A percentile compares a stretch with the other conserved stretches of the same genome.
Conservation (phyloP, 2,329 filamentous ascomycete genomes). For the Alternaria sp. region DNA sequence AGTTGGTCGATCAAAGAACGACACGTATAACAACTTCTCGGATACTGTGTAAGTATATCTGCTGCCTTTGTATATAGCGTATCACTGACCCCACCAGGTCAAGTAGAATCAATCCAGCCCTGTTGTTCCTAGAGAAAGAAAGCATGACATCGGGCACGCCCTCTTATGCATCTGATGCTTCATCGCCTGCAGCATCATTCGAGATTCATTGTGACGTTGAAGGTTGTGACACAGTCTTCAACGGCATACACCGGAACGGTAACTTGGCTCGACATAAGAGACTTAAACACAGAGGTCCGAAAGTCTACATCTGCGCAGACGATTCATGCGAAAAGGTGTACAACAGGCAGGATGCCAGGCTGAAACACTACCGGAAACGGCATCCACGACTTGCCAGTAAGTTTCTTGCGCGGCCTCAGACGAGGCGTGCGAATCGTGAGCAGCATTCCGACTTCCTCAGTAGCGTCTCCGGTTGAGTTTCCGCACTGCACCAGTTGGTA, state of each 20-base stretch:
- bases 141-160: not conserved
- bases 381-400: constrained; percentile 2
- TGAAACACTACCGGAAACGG: not conserved
- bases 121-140: not conserved
- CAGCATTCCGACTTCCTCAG: not conserved
- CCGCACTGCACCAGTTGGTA: not conserved
- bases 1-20: not conserved
- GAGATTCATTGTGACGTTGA: not conserved
- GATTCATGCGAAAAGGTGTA: not conserved
- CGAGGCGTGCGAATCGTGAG: not conserved
- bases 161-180: not conserved
- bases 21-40: not conserved
- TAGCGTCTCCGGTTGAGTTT: not conserved
- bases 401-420: not conserved
- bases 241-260: not conserved
- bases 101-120: too few species aligned
- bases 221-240: not conserved
- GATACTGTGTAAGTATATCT: not conserved
- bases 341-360: not conserved
- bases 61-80: not conserved
- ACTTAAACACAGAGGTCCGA: not conserved
- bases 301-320: not conserved
- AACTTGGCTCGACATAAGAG: constrained; percentile 1
- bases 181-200: not conserved
- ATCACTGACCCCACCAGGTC: not conserved